phyloP scores from a whole-genome alignment of 148 eudicot species.

The Rhododendron ovatum region DNA sequence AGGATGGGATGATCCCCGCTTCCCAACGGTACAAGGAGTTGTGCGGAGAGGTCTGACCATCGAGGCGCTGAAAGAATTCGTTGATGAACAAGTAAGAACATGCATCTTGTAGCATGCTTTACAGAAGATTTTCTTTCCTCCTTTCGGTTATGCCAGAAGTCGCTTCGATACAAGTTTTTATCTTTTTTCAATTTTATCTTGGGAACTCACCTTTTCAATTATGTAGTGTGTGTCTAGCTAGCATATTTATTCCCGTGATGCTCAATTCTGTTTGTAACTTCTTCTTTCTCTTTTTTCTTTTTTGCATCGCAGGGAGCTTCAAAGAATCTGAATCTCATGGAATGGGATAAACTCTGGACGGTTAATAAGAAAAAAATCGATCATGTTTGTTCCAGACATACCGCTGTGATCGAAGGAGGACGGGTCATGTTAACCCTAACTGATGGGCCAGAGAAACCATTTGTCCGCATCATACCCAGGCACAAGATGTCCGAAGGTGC shows the following conservation, averaged over 20 bases:
- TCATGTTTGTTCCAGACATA: conserved; percentile 91
- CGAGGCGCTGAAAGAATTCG: conserved; percentile 84
- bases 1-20: conserved; percentile 89
- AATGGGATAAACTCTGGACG: conserved; percentile 98
- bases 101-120: neutral
- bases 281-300: neutral
- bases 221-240: neutral
- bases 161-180: neutral
- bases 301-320: conserved; percentile 75
- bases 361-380: conserved; percentile 92
- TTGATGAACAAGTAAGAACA: conserved; percentile 69
- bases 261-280: neutral
- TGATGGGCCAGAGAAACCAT: conserved; percentile 89
- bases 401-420: conserved; percentile 69
- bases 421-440: conserved; percentile 62
- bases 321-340: conserved; percentile 95
- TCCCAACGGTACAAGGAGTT: conserved; percentile 96
- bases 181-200: neutral
- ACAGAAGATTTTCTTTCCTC: neutral
- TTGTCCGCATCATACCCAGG: conserved; percentile 66
- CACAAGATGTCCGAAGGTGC: conserved; percentile 92
- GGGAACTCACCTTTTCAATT: neutral
- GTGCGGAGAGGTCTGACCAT: conserved; percentile 90
- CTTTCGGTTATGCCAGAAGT: neutral
- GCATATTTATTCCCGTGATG: neutral